Conservation (phyloP, 1,139 yeast species). For the Blastobotrys proliferans region DNA sequence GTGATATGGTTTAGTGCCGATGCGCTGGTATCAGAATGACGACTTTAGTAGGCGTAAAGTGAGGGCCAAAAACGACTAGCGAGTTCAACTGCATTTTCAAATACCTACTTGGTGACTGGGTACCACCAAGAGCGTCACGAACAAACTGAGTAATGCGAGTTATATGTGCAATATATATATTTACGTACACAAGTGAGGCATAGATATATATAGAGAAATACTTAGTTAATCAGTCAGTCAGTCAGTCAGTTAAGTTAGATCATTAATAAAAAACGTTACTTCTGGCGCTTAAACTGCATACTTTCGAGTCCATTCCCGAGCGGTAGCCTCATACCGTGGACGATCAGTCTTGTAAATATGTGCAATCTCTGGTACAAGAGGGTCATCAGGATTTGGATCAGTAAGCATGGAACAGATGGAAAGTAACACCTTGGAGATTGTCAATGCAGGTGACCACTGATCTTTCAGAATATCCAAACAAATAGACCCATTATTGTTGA, state of each 20-base stretch:
- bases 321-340: conserved; percentile 92
- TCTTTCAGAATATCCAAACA: conserved; percentile 82
- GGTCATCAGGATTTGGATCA: conserved; percentile 98
- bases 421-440: conserved; percentile 82
- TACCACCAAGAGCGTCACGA: no score
- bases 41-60: no score
- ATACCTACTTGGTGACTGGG: no score
- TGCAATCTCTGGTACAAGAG: conserved; percentile 97
- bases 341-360: conserved; percentile 94
- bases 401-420: conserved; percentile 89
- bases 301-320: conserved; percentile 98
- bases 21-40: no score
- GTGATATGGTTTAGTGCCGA: no score
- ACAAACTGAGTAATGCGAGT: no score
- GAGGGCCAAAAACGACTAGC: no score
- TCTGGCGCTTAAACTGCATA: conserved; percentile 93
- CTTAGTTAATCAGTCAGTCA: no score
- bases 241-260: not conserved
- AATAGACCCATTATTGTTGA: conserved; percentile 82
- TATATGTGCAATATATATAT: no score
- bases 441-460: conserved; percentile 89
- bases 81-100: no score
- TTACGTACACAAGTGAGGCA: no score
- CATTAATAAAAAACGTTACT: not conserved
- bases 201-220: not conserved